Conservation (phyloP, 768 basidiomycete genomes). For the Pleurotus citrinopileatus region DNA sequence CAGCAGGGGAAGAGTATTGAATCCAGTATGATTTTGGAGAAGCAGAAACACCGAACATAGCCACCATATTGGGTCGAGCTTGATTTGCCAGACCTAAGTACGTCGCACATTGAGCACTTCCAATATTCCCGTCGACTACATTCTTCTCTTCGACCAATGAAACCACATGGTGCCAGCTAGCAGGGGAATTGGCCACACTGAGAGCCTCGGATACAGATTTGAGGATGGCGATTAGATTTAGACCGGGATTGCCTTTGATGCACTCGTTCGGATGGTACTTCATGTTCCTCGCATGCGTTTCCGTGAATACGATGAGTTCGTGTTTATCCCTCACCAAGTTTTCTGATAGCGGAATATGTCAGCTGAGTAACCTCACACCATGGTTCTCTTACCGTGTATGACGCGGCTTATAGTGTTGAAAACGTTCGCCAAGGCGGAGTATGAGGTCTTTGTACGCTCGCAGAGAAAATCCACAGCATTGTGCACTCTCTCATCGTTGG, state of each 20-base stretch:
- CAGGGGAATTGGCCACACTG: not conserved
- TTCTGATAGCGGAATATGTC: no score
- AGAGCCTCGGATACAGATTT: not conserved
- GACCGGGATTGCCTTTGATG: not conserved
- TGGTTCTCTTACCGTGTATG: no score
- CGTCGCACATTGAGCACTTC: not conserved
- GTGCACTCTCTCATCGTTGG: no score
- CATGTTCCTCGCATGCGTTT: no score
- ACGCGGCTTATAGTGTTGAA: no score
- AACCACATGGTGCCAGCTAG: not conserved
- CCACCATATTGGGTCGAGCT: constrained; percentile 4
- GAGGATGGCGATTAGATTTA: not conserved
- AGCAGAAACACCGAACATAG: not conserved
- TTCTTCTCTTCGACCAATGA: not conserved
- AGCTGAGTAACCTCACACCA: no score
- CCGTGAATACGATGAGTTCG: no score
- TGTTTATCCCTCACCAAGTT: no score
- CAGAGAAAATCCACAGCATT: no score
- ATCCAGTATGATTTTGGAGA: not conserved
- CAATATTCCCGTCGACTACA: not conserved
- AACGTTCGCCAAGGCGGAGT: no score
- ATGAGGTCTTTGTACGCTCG: no score
- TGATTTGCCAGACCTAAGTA: not conserved
- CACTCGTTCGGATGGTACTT: not conserved
- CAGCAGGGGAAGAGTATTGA: not conserved